Evolutionary conservation across 768 basidiomycete genomes (phyloP).

Genomic region (Nevesoporus exiguus): DNA sequence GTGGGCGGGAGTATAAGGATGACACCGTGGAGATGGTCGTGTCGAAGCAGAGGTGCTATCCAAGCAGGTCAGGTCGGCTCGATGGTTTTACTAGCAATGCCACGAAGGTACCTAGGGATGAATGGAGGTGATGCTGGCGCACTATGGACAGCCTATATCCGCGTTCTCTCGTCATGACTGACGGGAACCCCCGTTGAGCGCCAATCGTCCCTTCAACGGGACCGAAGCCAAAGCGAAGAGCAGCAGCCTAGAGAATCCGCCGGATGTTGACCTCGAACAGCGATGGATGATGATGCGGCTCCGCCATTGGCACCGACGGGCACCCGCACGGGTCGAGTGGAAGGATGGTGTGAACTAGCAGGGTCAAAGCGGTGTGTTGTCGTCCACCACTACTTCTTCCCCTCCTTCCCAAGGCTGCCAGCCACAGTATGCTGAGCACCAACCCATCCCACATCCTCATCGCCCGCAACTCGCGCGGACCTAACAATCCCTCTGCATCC

Average conservation of each 20-base stretch:
- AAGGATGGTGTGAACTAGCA: neutral
- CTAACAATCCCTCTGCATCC: slow-evolving; percentile 71
- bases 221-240: neutral
- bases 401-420: neutral
- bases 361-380: neutral
- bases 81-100: too few species aligned
- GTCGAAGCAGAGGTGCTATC: too few species aligned
- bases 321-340: neutral
- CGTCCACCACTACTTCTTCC: neutral
- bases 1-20: neutral
- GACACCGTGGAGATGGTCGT: too few species aligned
- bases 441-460: slow-evolving; percentile 88
- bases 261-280: neutral
- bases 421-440: slow-evolving; percentile 21
- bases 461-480: slow-evolving; percentile 77
- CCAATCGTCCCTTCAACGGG: neutral
- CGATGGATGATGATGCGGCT: neutral
- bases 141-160: neutral
- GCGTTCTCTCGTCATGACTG: neutral
- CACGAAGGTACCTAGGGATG: too few species aligned
- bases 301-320: neutral
- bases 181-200: neutral
- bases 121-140: too few species aligned
- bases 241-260: neutral
- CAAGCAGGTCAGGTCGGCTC: too few species aligned